phyloP scores from a whole-genome alignment of 2,329 filamentous ascomycete genomes.

The Ophiostoma sp. region DNA sequence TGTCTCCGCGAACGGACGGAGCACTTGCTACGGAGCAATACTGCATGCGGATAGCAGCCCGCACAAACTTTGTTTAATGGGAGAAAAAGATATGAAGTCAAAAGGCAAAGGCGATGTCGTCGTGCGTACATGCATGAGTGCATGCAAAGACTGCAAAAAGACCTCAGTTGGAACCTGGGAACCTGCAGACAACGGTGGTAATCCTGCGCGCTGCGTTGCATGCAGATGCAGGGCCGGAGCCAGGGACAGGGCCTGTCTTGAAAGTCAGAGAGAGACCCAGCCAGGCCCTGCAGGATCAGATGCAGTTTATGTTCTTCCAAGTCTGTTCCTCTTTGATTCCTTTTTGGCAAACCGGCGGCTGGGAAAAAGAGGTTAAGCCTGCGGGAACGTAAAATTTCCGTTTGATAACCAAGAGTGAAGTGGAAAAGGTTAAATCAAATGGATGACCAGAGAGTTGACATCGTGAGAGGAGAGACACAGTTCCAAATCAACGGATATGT shows the following conservation, averaged over 20 bases:
- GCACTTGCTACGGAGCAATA: neutral
- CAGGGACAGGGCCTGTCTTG: neutral
- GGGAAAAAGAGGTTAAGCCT: neutral
- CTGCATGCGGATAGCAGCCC: constrained; percentile 11
- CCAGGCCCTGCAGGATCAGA: constrained; percentile 4
- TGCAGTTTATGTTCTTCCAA: neutral
- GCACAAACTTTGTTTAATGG: neutral
- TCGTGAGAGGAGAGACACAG: neutral
- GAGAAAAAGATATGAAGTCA: neutral
- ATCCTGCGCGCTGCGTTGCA: constrained; percentile 2
- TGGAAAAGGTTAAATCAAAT: neutral
- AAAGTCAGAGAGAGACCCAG: neutral
- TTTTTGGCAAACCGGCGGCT: neutral
- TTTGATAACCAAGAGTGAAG: neutral
- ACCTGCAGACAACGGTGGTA: neutral
- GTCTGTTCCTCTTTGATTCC: neutral
- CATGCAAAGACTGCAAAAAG: neutral
- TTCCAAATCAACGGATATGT: neutral
- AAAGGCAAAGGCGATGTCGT: constrained; percentile 9
- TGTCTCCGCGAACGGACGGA: neutral
- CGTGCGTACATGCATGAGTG: constrained; percentile 6
- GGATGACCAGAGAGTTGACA: neutral
- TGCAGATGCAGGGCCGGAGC: constrained; percentile 11
- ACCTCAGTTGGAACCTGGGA: neutral
- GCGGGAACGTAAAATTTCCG: neutral